phyloP scores from a whole-genome alignment of 495 filamentous ascomycete species.

The Penicillium waksmanii region DNA sequence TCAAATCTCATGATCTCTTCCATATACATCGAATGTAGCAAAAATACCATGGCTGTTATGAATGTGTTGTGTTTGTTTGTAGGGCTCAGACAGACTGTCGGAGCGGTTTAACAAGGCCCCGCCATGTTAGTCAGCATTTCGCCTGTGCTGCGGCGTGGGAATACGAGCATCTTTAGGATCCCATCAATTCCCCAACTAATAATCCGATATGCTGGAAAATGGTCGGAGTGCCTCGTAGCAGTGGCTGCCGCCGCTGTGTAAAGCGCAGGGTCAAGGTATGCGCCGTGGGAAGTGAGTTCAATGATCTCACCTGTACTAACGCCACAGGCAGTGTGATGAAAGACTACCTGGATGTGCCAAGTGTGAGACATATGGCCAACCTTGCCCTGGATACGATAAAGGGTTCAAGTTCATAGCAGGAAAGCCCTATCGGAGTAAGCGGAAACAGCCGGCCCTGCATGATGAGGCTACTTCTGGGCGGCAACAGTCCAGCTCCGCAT shows the following conservation, averaged over 20 bases:
- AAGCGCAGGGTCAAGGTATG: conserved; percentile 40
- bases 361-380: conserved; percentile 39
- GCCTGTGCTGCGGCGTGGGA: neutral
- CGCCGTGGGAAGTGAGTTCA: neutral
- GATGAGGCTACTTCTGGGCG: neutral
- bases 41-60: too few relatives aligned
- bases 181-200: neutral
- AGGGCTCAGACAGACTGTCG: neutral
- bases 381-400: conserved; percentile 41
- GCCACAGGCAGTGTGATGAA: conserved; percentile 37
- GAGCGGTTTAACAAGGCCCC: conserved; percentile 6
- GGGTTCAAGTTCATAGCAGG: conserved; percentile 39
- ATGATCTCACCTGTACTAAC: neutral
- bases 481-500: neutral
- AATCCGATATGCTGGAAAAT: conserved; percentile 19
- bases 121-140: conserved; percentile 15
- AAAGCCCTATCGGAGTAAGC: conserved; percentile 35
- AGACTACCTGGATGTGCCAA: conserved; percentile 33
- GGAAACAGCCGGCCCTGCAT: conserved; percentile 10
- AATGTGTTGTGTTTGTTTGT: neutral
- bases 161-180: conserved; percentile 24
- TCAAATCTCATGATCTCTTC: too few relatives aligned
- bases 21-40: too few relatives aligned
- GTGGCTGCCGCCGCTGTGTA: conserved; percentile 53
- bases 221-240: conserved; percentile 57